Evolutionary conservation across 768 basidiomycete species (phyloP), one percentile per base, ranked within the genome.

Genomic region (Leccinum barrowsii): DNA sequence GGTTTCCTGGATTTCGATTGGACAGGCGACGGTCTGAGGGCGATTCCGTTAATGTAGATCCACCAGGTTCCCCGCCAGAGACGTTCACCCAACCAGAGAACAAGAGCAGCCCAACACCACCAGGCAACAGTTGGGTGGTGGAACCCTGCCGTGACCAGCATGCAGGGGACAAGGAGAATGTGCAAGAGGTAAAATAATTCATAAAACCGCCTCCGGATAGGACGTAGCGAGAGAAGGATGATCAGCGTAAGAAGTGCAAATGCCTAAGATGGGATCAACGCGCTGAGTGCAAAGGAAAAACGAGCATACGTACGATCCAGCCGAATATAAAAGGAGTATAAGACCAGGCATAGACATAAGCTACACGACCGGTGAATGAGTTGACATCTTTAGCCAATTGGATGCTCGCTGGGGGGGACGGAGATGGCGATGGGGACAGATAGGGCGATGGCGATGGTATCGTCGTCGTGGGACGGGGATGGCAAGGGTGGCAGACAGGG

Each of bases 131-230:
- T 75, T 2, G 85, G 86, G 65, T 90, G 86, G 66, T 92, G 90
- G 0, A 91, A 69, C 17, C 82, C 86, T 5, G 85, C 78, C 57
- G 80, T 75, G 47, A 84, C 72, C 47, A 92, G 74, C 44, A 83
- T 85, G n/a, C 79, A 66, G 44, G 89, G 80, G 30, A 86, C 82
- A 22, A 89, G 77, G 32, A 84, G 65, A 46, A 91, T 69, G 65
- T 92, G 90, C 21, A 80, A 64, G 59, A 80, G 72, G 65, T 87
- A 90, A 75, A 92, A 92, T 5, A 76, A 63, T 69, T 89, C 83
- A 66, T 85, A 87, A 65, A 78, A 80, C 3, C 72, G 73, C 30
- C 74, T 77, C 34, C 87, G 77, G 50, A 89, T 64, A 4, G 80
- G 76, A 11, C 73, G 69, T 12, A 85, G 59, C 24, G 86, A 86